phyloP scores from a whole-genome alignment of 306 rosid genomes.

The Chamaecrista fasciculata region DNA sequence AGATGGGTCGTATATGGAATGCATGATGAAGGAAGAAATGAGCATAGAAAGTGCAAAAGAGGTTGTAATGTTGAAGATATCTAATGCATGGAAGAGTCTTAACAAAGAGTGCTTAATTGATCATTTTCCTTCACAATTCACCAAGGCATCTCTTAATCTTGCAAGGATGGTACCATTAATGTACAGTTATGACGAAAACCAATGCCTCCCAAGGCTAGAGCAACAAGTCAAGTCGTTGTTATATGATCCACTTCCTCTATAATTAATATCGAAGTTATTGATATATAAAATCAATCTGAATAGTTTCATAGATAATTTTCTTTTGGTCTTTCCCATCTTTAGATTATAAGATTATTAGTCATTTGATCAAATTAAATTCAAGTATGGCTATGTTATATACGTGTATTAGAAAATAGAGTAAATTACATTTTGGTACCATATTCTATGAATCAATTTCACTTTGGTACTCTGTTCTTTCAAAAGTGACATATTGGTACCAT shows the following conservation, averaged over 20 bases:
- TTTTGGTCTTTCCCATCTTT: no score
- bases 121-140: constrained; percentile 16
- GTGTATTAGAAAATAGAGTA: no score
- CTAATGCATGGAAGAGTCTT: constrained; percentile 40
- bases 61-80: constrained; percentile 21
- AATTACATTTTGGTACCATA: no score
- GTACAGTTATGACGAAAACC: constrained; percentile 40
- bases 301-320: no score
- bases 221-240: constrained; percentile 31
- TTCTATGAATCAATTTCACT: no score
- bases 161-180: constrained; percentile 50
- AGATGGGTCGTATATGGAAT: constrained; percentile 42
- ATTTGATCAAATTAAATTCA: no score
- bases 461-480: no score
- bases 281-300: no score
- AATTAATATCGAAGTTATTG: no score
- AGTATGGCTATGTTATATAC: no score
- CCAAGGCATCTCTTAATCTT: constrained; percentile 29
- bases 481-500: no score
- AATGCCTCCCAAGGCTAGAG: constrained; percentile 43
- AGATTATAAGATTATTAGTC: no score
- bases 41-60: constrained; percentile 10
- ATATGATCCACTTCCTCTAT: neutral
- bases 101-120: constrained; percentile 26
- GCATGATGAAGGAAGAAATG: constrained; percentile 27